phyloP scores from a whole-genome alignment of 139 green algal species.

The Monoraphidium neglectum region DNA sequence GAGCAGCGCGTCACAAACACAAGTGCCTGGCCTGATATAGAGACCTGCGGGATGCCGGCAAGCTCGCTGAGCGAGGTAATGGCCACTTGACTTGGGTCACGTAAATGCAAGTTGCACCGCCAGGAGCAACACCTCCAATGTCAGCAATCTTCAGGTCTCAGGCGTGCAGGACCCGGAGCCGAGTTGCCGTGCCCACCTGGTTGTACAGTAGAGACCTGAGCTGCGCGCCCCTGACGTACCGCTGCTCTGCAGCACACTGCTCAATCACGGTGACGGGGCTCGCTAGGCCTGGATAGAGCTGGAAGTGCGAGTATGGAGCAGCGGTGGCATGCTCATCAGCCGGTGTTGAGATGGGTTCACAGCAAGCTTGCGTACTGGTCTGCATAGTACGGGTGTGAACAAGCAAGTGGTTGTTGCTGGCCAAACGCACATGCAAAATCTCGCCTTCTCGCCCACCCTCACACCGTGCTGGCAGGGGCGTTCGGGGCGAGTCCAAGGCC shows the following conservation, averaged over 20 bases:
- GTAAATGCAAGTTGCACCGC: background rate
- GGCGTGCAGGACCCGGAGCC: too few species aligned
- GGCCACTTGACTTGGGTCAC: too few species aligned
- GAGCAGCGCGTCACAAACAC: conserved; percentile 81
- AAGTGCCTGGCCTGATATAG: conserved; percentile 73
- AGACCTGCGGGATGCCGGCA: conserved; percentile 42
- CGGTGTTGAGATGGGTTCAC: too few species aligned
- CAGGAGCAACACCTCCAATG: background rate
- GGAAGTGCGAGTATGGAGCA: too few species aligned
- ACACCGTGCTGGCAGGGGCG: too few species aligned
- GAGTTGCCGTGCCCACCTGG: conserved; percentile 42
- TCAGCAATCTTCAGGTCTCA: background rate
- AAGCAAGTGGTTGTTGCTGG: too few species aligned
- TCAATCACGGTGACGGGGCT: conserved; percentile 34
- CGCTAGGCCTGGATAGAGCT: background rate
- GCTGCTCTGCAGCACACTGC: conserved; percentile 79
- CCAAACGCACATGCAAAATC: too few species aligned
- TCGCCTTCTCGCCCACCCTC: too few species aligned
- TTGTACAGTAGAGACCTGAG: conserved; percentile 70
- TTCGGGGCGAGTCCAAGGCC: too few species aligned
- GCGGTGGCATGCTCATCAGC: too few species aligned
- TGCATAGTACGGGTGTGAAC: too few species aligned
- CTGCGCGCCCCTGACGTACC: conserved; percentile 74
- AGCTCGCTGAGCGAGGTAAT: background rate
- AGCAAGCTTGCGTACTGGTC: too few species aligned